A percentile compares a stretch with the other conserved stretches of the same genome.
Conservation (phyloP, 805 yeast genomes). For the Candida sanyiensis region DNA sequence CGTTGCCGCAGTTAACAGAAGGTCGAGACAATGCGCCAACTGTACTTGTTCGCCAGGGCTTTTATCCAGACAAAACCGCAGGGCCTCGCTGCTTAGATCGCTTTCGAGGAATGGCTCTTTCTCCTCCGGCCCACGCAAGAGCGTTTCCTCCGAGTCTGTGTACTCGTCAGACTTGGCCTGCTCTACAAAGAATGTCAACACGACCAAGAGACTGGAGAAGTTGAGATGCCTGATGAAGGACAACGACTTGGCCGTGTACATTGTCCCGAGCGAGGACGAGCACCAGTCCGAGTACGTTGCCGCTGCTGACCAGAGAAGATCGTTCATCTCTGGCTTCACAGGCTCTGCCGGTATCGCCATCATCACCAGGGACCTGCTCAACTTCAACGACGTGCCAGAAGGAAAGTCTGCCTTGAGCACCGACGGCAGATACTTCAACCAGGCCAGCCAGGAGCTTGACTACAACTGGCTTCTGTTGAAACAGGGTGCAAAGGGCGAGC, state of each 20-base stretch:
- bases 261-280: constrained; percentile 84
- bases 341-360: constrained; percentile 93
- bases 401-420: constrained; percentile 82
- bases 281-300: constrained; percentile 91
- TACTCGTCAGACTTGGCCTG: constrained; percentile 37
- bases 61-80: constrained; percentile 57
- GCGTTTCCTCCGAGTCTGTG: constrained; percentile 28
- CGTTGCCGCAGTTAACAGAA: constrained; percentile 22
- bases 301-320: constrained; percentile 73
- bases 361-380: constrained; percentile 48
- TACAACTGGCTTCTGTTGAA: constrained; percentile 73
- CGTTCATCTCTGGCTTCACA: constrained; percentile 79
- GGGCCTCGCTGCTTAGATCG: constrained; percentile 49
- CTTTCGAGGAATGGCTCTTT: constrained; percentile 24
- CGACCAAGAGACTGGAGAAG: constrained; percentile 51
- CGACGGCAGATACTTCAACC: constrained; percentile 91
- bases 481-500: constrained; percentile 66
- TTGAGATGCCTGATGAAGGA: constrained; percentile 62
- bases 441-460: constrained; percentile 81
- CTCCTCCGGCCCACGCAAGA: constrained; percentile 19
- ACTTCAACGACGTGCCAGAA: constrained; percentile 36
- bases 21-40: constrained; percentile 54
- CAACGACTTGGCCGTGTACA: constrained; percentile 63
- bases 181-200: constrained; percentile 41
- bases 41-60: constrained; percentile 86